A percentile compares a stretch with the other conserved stretches of the same genome.
Conservation (phyloP, 1,284 basidiomycete genomes). For the Peniophora sp. region DNA sequence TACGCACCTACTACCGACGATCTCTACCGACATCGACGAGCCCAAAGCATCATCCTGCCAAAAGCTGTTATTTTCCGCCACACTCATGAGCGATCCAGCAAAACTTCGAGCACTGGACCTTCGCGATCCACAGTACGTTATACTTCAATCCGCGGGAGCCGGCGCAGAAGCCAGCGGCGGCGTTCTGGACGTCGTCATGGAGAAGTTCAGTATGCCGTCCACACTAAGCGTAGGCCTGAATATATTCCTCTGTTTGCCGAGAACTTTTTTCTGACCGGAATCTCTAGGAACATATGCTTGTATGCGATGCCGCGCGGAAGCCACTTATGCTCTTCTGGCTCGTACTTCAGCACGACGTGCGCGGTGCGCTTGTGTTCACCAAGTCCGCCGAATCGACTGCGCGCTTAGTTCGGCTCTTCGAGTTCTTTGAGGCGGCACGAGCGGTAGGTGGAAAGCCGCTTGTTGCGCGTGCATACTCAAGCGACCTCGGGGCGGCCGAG, state of each 20-base stretch:
- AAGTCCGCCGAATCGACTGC: conserved; percentile 90
- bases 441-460: conserved; percentile 22
- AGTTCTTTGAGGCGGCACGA: conserved; percentile 68
- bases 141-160: conserved; percentile 51
- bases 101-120: conserved; percentile 84
- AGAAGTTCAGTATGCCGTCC: conserved; percentile 78
- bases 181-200: conserved; percentile 51
- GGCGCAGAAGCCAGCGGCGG: conserved; percentile 23
- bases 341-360: conserved; percentile 52
- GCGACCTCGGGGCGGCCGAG: conserved; percentile 73
- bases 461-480: conserved; percentile 72
- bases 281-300: conserved; percentile 80
- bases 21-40: conserved; percentile 47
- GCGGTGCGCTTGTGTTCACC: conserved; percentile 86
- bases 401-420: conserved; percentile 77
- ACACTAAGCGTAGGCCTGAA: conserved; percentile 49
- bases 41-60: conserved; percentile 67
- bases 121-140: conserved; percentile 80
- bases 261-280: conserved; percentile 1
- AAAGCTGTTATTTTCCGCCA: conserved; percentile 95
- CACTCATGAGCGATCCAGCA: conserved; percentile 88
- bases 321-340: conserved; percentile 89
- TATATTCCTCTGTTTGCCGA: conserved; percentile 12
- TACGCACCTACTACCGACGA: conserved; percentile 33
- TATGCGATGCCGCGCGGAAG: conserved; percentile 77